Base-by-base conservation (phyloP, 768 basidiomycete species). In the Lepiota subincarnata region DNA sequence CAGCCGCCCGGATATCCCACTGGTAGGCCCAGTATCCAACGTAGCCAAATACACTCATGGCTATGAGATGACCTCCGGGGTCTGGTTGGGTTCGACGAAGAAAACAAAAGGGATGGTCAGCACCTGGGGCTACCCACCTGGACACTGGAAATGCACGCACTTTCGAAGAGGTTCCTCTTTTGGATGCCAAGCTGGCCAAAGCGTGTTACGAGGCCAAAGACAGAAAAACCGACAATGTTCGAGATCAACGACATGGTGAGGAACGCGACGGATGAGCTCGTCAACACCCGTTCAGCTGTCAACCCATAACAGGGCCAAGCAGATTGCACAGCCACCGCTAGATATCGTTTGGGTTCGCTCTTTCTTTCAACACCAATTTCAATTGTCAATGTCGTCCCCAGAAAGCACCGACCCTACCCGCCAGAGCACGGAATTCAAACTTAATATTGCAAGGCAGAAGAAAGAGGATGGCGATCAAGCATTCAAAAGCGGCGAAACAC, bases 111-210 rank as follows among this genome's bases (percentile, higher is more conserved):
- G 38, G 34, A 13, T 48, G 41, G 45, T 46, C 37, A 20, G 42
- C 43, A 39, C 38, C 38, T 10, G 43, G 24, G 19, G 31, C 22
- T 16, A n/a, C 24, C 12, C 34, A 49, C 40, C 52, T n/a, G 18
- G 22, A 46, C n/a, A 45, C 46, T 11, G 28, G 20, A 35, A 4
- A 12, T 24, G 51, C 18, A 80, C 92, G 67, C 65, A 95, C 93
- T 91, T 42, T 83, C 78, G 69, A 89, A 81, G 55, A 94, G 77
- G 64, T 84, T 83, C 62, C 87, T 78, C 65, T 79, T 84, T 69
- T 92, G 87, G 62, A 97, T 87, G 50, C 86, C 87, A 19, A 97
- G 83, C 71, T 95, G 92, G 61, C 89, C 91, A 56, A 92, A 75
- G 55, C 94, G 80, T 16, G 86, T 84, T 18, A 85, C 84, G 55